Evolutionary conservation across 495 filamentous ascomycete genomes (phyloP), one percentile per base, ranked within the genome.

Genomic region (Aspergillus sclerotioniger): DNA sequence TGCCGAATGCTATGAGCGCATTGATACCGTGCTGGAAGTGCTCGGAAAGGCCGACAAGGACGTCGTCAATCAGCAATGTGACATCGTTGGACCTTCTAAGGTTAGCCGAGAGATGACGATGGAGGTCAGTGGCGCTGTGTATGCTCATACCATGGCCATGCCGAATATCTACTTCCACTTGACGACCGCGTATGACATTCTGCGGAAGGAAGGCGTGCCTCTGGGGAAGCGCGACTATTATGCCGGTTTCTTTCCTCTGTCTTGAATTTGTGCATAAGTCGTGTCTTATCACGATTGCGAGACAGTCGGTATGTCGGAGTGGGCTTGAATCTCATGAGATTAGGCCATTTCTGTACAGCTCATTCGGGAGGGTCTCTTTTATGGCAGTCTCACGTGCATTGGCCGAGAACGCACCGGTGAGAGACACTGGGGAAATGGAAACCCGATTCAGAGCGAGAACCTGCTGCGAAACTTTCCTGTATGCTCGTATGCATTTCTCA

Each of bases 161-260:
- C 82, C 85, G 45, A 84, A 87, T 64, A 72, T 86, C 45, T 83
- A 76, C 59, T 87, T 89, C 66, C 86, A 87, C 68, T 31, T 82
- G 29, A 68, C 62, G 2, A 85, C 76, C 8, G 71, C 82, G 17
- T 87, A 87, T 71, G 72, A 63, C 6, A 81, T 88, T 58, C 59
- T 87, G 44, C 66, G 84, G 41, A 74, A 67, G 60, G 76, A 82
- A 65, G 84, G 85, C 8, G 81, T 85, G 17, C 64, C 72, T 8
- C 12, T 89, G 10, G 80, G 80, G 1, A 87, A 87, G 73, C 13
- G 21, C 17, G 77, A 84, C 65, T 86, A 66, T 44, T 62, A 53
- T 53, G 39, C 20, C 0, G 64, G 64, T 16, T 67, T 64, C 50
- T 59, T 64, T 57, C 61, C 61, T 54, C 49, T 9, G 1, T 37